These are phyloP conservation scores for Capsicum rhomboideum DNA, from an alignment of 257 asterid species.

Conservation along the genomic window DNA sequence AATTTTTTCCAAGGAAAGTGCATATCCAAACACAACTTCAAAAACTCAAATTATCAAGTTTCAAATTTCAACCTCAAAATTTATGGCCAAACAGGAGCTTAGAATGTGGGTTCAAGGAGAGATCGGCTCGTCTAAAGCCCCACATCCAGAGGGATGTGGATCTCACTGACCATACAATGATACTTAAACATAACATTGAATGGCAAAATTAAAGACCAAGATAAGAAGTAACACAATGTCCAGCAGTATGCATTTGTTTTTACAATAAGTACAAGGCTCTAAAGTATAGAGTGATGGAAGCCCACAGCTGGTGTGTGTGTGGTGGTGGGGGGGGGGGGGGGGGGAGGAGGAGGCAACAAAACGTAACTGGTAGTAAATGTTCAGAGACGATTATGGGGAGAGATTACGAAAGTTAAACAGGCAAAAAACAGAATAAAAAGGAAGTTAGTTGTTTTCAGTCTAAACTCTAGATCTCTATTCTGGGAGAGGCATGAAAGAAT, in stretches of 20 bases:
- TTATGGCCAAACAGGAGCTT: neutral
- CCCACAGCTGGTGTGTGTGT: neutral
- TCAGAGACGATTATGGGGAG: neutral
- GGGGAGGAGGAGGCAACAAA: neutral
- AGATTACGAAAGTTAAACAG: neutral
- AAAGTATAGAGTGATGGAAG: neutral
- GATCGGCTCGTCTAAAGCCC: neutral
- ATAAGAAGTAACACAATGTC: neutral
- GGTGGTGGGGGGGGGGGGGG: neutral
- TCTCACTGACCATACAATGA: neutral
- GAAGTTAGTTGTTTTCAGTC: neutral
- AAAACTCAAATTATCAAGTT: too few relatives aligned
- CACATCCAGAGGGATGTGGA: neutral
- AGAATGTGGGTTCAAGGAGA: neutral
- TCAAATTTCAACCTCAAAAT: too few relatives aligned
- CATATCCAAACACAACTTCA: too few relatives aligned
- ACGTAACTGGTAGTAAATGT: neutral
- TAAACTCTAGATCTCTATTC: neutral
- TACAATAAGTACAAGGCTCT: neutral
- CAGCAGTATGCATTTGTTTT: neutral
- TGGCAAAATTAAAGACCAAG: neutral
- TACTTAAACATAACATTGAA: neutral
- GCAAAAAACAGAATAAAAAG: neutral
- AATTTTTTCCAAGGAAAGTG: too few relatives aligned
- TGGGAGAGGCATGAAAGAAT: neutral